These are phyloP conservation scores for Cymbopogon citratus DNA, from an alignment of 176 grass and related monocot genomes.

Conservation along the genomic window DNA sequence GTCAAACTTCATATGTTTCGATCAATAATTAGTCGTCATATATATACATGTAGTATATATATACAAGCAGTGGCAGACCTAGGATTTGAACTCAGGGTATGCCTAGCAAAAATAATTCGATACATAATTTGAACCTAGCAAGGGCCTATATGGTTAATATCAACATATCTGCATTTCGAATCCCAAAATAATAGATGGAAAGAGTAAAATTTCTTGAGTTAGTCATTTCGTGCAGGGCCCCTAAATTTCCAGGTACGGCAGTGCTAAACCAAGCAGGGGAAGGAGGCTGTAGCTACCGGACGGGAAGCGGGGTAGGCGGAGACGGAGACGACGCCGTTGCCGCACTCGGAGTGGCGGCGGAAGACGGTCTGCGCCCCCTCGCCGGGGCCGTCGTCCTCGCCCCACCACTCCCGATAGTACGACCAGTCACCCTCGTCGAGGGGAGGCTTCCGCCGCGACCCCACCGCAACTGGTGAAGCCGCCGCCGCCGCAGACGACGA, in stretches of 20 bases:
- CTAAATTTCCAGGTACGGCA: not conserved
- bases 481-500: not conserved
- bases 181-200: not conserved
- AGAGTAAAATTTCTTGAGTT: not conserved
- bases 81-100: too few species aligned
- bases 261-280: not conserved
- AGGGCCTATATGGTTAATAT: too few species aligned
- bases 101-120: too few species aligned
- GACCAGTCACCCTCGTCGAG: constrained; percentile 74
- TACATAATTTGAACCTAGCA: too few species aligned
- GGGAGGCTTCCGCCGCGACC: not conserved
- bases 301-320: constrained; percentile 61
- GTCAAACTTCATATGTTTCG: not conserved
- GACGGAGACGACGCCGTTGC: constrained; percentile 89
- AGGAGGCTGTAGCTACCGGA: constrained; percentile 34
- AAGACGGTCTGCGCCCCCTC: constrained; percentile 56
- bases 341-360: constrained; percentile 46
- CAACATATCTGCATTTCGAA: too few species aligned
- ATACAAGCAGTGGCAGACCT: not conserved
- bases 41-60: not conserved
- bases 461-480: not conserved
- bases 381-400: constrained; percentile 43
- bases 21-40: not conserved
- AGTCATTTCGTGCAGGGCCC: not conserved
- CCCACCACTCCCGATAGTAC: constrained; percentile 77